Conservation (phyloP, 78 protist genomes). For the Pelomyxa schiedti region DNA sequence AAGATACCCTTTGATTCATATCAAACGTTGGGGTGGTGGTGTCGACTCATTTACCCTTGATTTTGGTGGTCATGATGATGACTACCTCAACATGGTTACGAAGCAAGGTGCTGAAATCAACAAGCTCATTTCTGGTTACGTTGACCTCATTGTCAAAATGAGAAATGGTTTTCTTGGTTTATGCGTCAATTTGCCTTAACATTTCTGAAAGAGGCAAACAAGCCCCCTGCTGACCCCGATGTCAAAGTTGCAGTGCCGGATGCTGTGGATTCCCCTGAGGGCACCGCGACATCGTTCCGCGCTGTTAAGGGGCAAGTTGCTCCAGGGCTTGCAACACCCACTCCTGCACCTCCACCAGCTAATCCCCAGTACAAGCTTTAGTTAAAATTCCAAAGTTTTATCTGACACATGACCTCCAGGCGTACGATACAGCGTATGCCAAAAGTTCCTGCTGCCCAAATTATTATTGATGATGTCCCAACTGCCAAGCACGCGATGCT, state of each 20-base stretch:
- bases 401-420: too few species aligned
- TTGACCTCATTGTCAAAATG: conserved; percentile 56
- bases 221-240: too few species aligned
- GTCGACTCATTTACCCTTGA: conserved; percentile 41
- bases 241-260: conserved; percentile 14
- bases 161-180: too few species aligned
- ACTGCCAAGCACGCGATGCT: conserved; percentile 36
- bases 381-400: too few species aligned
- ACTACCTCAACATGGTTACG: conserved; percentile 23
- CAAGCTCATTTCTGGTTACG: conserved; percentile 46
- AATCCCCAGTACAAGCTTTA: too few species aligned
- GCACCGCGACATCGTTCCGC: neutral
- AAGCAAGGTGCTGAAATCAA: conserved; percentile 31
- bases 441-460: conserved; percentile 37
- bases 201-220: too few species aligned
- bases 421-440: too few species aligned
- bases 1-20: conserved; percentile 32
- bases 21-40: conserved; percentile 57
- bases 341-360: too few species aligned
- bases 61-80: conserved; percentile 59
- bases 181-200: too few species aligned
- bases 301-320: conserved; percentile 2
- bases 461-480: conserved; percentile 35
- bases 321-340: too few species aligned
- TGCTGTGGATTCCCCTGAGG: conserved; percentile 25